These are phyloP conservation scores for Vitis rupestris DNA, from an alignment of 164 flowering plant species.

Conservation along the genomic window DNA sequence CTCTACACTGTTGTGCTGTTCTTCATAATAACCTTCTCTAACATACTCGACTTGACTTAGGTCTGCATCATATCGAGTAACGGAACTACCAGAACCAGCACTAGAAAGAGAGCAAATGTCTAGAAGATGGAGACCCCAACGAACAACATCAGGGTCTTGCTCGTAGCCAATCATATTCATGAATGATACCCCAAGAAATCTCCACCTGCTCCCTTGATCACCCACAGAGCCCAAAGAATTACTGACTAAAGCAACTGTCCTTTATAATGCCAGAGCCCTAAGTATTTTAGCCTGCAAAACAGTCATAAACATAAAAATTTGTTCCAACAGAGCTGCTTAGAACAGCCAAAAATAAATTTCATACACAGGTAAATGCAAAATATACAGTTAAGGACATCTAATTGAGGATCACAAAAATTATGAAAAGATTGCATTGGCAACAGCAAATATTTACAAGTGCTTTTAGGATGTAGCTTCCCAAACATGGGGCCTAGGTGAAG, in stretches of 20 bases:
- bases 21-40: slow-evolving; percentile 28
- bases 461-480: too few species aligned
- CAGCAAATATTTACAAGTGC: too few species aligned
- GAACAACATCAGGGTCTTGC: slow-evolving; percentile 19
- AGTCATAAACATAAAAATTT: not conserved
- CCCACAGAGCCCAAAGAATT: not conserved
- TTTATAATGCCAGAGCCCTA: not conserved
- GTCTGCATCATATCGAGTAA: slow-evolving; percentile 29
- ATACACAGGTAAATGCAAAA: not conserved
- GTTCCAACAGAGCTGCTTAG: not conserved
- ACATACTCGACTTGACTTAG: slow-evolving; percentile 20
- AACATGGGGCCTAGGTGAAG: too few species aligned
- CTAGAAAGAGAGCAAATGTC: slow-evolving; percentile 25
- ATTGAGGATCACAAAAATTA: not conserved
- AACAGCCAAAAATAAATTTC: not conserved
- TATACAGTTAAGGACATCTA: not conserved
- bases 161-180: slow-evolving; percentile 3
- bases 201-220: not conserved
- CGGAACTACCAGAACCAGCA: slow-evolving; percentile 10
- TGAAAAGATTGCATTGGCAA: not conserved
- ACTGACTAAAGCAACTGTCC: not conserved
- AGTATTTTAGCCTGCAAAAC: not conserved
- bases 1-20: slow-evolving; percentile 18
- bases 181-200: not conserved
- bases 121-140: slow-evolving; percentile 43